Conservation (phyloP, 306 rosid species). For the Bauhinia variegata region DNA sequence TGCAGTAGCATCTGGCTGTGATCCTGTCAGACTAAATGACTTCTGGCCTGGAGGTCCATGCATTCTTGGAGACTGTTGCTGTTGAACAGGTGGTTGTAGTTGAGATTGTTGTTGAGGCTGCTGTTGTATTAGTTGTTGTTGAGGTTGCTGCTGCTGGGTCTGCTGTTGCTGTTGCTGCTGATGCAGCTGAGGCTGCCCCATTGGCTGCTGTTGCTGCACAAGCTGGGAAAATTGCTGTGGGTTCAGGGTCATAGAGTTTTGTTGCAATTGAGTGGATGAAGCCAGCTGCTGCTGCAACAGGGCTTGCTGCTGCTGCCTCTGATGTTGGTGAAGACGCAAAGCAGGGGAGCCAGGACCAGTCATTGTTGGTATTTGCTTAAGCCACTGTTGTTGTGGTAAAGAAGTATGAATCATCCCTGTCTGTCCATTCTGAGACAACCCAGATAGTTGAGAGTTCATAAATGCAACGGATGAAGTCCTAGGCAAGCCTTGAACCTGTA, state of each 20-base stretch:
- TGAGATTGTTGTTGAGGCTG: conserved; percentile 68
- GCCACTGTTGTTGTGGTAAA: conserved; percentile 81
- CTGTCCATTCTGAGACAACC: conserved; percentile 90
- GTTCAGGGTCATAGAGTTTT: conserved; percentile 58
- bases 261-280: conserved; percentile 74
- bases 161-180: conserved; percentile 67
- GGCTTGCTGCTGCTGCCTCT: conserved; percentile 60
- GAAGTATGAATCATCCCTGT: conserved; percentile 69
- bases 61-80: conserved; percentile 89
- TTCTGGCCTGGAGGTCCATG: conserved; percentile 83
- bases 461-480: conserved; percentile 81
- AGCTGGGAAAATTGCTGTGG: conserved; percentile 80
- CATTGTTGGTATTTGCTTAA: conserved; percentile 87
- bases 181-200: conserved; percentile 76
- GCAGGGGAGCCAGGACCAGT: conserved; percentile 73
- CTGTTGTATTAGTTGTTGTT: conserved; percentile 61
- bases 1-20: conserved; percentile 97
- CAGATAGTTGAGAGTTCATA: conserved; percentile 79
- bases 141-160: conserved; percentile 37
- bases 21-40: conserved; percentile 93
- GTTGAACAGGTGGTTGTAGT: conserved; percentile 70
- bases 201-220: conserved; percentile 74
- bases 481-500: conserved; percentile 78
- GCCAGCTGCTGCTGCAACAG: conserved; percentile 76
- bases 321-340: conserved; percentile 69